Evolutionary conservation across 2,329 filamentous ascomycete genomes (phyloP).

Genomic region (Trichoderma sp.): DNA sequence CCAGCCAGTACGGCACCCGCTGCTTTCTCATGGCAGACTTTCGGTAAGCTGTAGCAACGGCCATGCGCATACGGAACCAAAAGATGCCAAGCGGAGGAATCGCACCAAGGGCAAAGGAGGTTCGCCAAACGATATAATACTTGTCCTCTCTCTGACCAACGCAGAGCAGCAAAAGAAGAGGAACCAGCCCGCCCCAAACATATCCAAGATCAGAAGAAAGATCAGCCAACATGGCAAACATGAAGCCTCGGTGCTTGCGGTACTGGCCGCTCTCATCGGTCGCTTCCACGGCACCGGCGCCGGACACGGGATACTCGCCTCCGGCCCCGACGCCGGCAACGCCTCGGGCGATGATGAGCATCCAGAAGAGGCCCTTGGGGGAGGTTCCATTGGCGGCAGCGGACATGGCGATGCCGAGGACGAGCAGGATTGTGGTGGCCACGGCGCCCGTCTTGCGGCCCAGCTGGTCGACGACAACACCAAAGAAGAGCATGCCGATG

Average conservation of each 20-base stretch:
- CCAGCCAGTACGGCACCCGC: conserved; percentile 48
- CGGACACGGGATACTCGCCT: conserved; percentile 55
- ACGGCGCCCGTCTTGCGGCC: conserved; percentile 52
- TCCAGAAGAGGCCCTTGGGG: conserved; percentile 49
- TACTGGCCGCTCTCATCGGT: conserved; percentile 50
- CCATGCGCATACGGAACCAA: conserved; percentile 55
- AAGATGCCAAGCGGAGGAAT: conserved; percentile 53
- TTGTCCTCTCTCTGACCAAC: conserved; percentile 45
- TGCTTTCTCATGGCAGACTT: conserved; percentile 49
- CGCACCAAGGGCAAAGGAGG: conserved; percentile 51
- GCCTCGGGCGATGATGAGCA: conserved; percentile 48
- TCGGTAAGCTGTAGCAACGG: conserved; percentile 50
- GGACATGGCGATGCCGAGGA: conserved; percentile 48
- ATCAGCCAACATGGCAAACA: conserved; percentile 58
- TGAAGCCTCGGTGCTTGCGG: conserved; percentile 53
- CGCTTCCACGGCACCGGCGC: conserved; percentile 52
- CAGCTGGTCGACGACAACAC: conserved; percentile 50
- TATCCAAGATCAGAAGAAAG: conserved; percentile 53
- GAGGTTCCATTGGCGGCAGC: conserved; percentile 46
- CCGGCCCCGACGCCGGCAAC: conserved; percentile 47
- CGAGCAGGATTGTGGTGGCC: conserved; percentile 48
- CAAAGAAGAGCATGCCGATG: conserved; percentile 57
- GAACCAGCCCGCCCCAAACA: conserved; percentile 50
- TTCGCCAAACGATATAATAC: conserved; percentile 51
- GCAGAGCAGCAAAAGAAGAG: conserved; percentile 53